phyloP scores from a whole-genome alignment of 2,329 filamentous ascomycete species.

The Capronia americana region DNA sequence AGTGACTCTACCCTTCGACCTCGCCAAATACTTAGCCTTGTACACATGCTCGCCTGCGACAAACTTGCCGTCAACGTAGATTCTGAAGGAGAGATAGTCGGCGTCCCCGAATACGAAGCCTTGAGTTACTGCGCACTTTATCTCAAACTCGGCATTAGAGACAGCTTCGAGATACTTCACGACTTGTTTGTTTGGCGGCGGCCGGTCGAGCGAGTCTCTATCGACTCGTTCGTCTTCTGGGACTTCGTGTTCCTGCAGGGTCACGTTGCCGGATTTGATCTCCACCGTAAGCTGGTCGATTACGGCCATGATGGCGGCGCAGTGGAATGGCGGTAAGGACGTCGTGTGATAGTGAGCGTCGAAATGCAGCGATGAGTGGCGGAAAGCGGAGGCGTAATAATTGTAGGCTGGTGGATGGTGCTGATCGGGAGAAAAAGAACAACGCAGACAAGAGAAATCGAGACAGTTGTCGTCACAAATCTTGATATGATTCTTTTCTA shows the following conservation, averaged over 20 bases:
- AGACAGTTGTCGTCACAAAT: no score
- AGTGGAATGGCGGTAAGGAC: not conserved
- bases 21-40: not conserved
- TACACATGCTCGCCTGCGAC: not conserved
- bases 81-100: not conserved
- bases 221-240: not conserved
- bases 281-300: not conserved
- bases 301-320: not conserved
- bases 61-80: slow-evolving; percentile 1
- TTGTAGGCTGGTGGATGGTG: not conserved
- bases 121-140: not conserved
- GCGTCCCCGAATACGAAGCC: not conserved
- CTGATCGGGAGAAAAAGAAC: not conserved
- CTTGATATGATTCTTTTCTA: no score
- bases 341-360: no score
- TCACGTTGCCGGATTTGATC: not conserved
- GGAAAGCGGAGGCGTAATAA: not conserved
- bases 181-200: not conserved
- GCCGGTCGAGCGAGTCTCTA: not conserved
- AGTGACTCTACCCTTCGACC: not conserved
- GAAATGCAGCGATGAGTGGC: not conserved
- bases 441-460: not conserved
- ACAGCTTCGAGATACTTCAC: slow-evolving; percentile 1
- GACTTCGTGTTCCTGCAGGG: not conserved
- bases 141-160: not conserved